phyloP scores from a whole-genome alignment of 2,329 filamentous ascomycete species.

The Trichocomaceae sp. region DNA sequence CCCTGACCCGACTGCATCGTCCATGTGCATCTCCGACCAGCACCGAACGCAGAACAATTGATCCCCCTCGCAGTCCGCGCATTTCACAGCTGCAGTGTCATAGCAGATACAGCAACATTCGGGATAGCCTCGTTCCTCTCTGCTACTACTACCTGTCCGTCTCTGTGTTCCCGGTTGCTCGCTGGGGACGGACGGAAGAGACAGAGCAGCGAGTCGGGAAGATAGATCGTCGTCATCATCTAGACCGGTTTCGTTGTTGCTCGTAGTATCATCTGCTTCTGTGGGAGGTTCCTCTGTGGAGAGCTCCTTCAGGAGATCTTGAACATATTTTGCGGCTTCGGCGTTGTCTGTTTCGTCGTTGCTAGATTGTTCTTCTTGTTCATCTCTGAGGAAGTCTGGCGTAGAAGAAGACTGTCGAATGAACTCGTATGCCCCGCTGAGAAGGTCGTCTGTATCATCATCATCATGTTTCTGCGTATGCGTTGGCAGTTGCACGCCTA shows the following conservation, averaged over 20 bases:
- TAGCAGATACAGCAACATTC: constrained; percentile 78
- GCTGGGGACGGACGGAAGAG: constrained; percentile 12
- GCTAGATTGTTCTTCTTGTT: constrained; percentile 1
- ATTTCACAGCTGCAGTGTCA: constrained; percentile 67
- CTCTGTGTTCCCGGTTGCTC: constrained; percentile 1
- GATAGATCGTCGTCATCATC: not conserved
- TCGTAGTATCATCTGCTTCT: constrained; percentile 16
- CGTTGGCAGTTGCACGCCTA: not conserved
- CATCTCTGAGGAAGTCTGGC: constrained; percentile 1
- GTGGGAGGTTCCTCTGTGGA: not conserved
- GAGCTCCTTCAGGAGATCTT: constrained; percentile 9
- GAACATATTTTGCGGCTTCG: constrained; percentile 10
- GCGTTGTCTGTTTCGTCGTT: constrained; percentile 11
- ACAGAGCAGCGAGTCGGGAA: constrained; percentile 1
- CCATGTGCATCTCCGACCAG: constrained; percentile 77
- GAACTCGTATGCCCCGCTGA: not conserved
- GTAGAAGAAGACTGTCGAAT: not conserved
- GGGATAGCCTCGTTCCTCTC: not conserved
- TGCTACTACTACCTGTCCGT: not conserved
- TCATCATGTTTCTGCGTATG: not conserved
- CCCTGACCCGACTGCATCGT: constrained; percentile 61
- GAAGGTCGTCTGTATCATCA: not conserved
- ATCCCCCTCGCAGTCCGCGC: constrained; percentile 63
- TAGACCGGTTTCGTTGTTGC: not conserved
- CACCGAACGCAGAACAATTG: constrained; percentile 66